Evolutionary conservation across 257 asterid genomes (phyloP), one percentile per base, ranked within the genome.

Genomic region (Solanum neorickii): DNA sequence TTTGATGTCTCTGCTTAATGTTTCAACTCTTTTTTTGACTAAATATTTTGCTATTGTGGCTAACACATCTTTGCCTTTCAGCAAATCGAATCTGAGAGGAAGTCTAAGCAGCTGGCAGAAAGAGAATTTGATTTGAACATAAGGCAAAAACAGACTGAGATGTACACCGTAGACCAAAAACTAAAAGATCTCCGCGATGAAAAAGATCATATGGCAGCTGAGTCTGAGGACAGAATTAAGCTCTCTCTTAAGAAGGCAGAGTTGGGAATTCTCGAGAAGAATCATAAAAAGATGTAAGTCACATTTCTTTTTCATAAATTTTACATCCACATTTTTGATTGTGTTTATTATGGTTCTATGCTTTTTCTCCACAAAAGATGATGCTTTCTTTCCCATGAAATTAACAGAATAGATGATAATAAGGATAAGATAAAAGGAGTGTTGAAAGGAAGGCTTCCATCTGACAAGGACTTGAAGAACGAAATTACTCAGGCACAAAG

Each of bases 371-470:
- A 18, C 68, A 44, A 44, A 82, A 73, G 29, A 87, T 74, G 86
- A 21, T 46, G 29, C 35, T 85, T 92, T 73, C 74, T 65, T 72
- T 87, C 59, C 85, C n/a, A 80, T 80, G 23, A 87, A 49, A 87
- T 87, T 87, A 89, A 86, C 91, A 97, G 99, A 92, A 89, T 95
- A 88, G 97, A 97, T 87, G 99, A 97, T 84, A 86, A 90, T 91
- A 95, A 92, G 92, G 99, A 94, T 86, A 93, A 91, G 89, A 89
- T 97, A 85, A 92, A 96, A 91, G 97, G 91, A 86, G 94, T 95
- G 87, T 91, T 97, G 91, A 97, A 97, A 92, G 99, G 99, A 91
- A 97, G 98, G 92, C 90, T 94, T 89, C 99, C 99, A 42, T 93
- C 94, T 86, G 98, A 95, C 88, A 97, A 93, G 92, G 99, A 97